Evolutionary conservation across 1,139 yeast genomes (phyloP), one percentile per base, ranked within the genome.

Genomic region (Kodamaea fungicola): DNA sequence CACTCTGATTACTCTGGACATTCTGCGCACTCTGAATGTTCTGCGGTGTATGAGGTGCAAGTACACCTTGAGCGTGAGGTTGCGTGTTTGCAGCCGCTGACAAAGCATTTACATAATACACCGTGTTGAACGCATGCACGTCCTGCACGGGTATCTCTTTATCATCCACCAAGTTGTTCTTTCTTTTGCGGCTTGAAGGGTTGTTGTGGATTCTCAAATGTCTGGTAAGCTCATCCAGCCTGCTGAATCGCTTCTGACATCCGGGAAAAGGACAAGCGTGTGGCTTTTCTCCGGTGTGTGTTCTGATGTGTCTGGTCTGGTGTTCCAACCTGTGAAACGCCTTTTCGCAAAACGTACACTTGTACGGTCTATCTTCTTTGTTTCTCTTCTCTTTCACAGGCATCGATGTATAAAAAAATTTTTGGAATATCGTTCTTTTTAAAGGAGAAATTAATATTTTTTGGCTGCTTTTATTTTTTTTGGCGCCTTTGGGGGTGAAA

Each of bases 221-320:
- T 49, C 97, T 72, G 24, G 96, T 90, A 43, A 90, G 70, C 62
- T 90, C 97, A 59, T 90, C 97, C 34, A 89, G 79, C 41, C 97
- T 71, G 37, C 92, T 80, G 55, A 90, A 90, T 42, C 85, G 76
- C 61, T 90, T 90, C 42, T 76, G 67, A 61, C 97, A 90, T 1
- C 95, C 95, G 0, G 95, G 95, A 51, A 77, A 88, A 6, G 83
- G 75, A 60, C 97, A 90, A 33, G 79, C 80, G 55, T 89, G 96
- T 16, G 97, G 96, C 57, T 88, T 86, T 55, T 89, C 97, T 26
- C 97, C 97, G 0, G 97, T 90, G 57, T 90, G 97, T 6, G 97
- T 90, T 44, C 97, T 70, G 37, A 90, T 85, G 57, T 90, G 97
- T 51, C 97, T 77, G 12, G 96, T 89, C 57, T 88, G 96, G 61